A percentile compares a stretch with the other conserved stretches of the same genome.
Evolutionary conservation across 805 yeast genomes (phyloP).

Genomic region (Yarrowia osloensis): DNA sequence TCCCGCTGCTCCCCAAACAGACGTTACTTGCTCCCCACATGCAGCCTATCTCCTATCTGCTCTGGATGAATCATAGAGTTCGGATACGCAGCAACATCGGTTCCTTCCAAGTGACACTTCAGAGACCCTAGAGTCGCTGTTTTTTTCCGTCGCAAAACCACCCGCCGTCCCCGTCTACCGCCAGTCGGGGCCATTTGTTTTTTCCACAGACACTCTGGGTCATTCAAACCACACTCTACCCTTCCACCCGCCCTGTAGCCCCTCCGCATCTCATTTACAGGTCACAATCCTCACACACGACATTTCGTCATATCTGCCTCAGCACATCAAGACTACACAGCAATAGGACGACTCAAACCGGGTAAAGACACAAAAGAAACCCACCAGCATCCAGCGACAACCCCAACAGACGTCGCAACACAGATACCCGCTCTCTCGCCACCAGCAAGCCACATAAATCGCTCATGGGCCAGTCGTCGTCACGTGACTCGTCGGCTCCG

Average conservation of each 20-base stretch:
- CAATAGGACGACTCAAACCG: too few species aligned
- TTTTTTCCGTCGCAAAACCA: not conserved
- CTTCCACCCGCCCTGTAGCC: not conserved
- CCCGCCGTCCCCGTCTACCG: not conserved
- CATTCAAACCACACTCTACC: not conserved
- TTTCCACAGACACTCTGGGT: too few species aligned
- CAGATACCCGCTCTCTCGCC: not conserved
- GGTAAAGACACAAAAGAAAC: not conserved
- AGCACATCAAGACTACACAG: not conserved
- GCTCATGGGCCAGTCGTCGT: slow-evolving; percentile 28
- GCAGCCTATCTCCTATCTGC: slow-evolving; percentile 29
- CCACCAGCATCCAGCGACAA: not conserved
- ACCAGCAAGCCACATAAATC: slow-evolving; percentile 18
- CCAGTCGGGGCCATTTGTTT: not conserved
- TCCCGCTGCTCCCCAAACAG: not conserved
- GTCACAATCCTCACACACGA: not conserved
- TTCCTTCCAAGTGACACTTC: slow-evolving; percentile 12
- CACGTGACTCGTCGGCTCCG: slow-evolving; percentile 19
- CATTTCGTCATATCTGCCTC: not conserved
- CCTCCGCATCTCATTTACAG: not conserved
- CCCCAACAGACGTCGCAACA: not conserved
- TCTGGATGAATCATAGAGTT: slow-evolving; percentile 27
- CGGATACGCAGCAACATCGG: slow-evolving; percentile 28
- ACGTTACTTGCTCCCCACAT: slow-evolving; percentile 24
- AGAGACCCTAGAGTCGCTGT: not conserved